Base-by-base conservation (phyloP, 169 alveolate genomes). In the Plasmodium chabaudi region DNA sequence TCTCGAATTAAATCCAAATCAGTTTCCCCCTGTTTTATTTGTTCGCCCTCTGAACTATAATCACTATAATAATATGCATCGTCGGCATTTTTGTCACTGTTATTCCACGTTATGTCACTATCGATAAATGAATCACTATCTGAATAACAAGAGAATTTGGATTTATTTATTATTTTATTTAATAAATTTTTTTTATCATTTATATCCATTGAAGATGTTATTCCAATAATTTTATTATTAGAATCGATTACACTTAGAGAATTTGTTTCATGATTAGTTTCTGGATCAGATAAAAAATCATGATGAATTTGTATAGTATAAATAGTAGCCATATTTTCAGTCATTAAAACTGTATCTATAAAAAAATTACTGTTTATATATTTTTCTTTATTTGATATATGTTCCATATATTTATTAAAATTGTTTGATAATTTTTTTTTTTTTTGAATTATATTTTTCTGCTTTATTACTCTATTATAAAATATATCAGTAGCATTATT, bases 51-150 rank as follows among this genome's bases (percentile, higher is more conserved):
- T 5, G 65, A 46, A 21, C 56, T 72, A 15, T 17, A 17, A 13
- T 79, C 74, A 46, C 51, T 79, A 46, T 25, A 64, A 34, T 9
- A 60, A 23, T 13, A 23, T n/a, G 27, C n/a, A 19, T n/a, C 17
- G 15, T 13, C 19, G 1, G 4, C 9, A 13, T 10, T 10, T 5
- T 53, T 19, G 47, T 47, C 75, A 67, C 82, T 79, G 25, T 79
- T 71, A 21, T 51, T 55, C 91, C 91, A 86, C 23, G 91, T 63
- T 25, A 86, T 70, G 27, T 86, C 91, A 63, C 87, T 86, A 51
- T 86, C 91, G 23, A 86, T 86, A 19, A 57, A 86, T 15, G 91
- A 86, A 63, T 86, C 91, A 60, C 91, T 86, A 70, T 86, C 91
- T 0, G 91, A 86, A 51, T 70, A 86, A 72, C 71, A 64, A 27